Conservation (phyloP, 1,284 basidiomycete genomes). For the Pholiota adiposa region DNA sequence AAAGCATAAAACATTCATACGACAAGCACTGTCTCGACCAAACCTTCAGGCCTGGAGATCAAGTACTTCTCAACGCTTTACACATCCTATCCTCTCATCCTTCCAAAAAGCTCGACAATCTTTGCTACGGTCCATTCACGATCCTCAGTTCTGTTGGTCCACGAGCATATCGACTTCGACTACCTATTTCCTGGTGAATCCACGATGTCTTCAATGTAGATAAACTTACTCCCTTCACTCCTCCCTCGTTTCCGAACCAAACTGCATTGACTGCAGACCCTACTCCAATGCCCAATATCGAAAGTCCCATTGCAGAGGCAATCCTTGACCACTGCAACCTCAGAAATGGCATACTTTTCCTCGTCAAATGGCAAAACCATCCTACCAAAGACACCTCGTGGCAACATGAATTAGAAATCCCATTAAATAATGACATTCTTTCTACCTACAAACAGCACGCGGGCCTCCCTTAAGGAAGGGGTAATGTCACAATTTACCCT, state of each 20-base stretch:
- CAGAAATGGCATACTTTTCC: too few species aligned
- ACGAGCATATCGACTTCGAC: background rate
- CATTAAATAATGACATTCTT: too few species aligned
- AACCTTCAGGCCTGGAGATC: background rate
- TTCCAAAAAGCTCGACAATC: background rate
- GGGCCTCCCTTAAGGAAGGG: too few species aligned
- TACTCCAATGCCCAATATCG: too few species aligned
- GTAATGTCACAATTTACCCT: too few species aligned
- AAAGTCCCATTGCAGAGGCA: too few species aligned
- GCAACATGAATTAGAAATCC: too few species aligned
- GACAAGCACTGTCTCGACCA: constrained; percentile 6
- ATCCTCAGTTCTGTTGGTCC: background rate
- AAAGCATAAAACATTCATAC: constrained; percentile 18
- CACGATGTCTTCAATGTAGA: background rate
- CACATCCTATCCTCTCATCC: background rate
- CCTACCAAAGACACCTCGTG: too few species aligned
- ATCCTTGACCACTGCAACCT: too few species aligned
- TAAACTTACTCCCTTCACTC: background rate
- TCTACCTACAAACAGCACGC: too few species aligned
- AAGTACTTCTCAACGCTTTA: background rate
- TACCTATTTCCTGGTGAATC: background rate
- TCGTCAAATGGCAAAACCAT: too few species aligned
- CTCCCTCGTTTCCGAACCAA: background rate
- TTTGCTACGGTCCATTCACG: background rate
- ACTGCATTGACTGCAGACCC: too few species aligned